Percentiles rank a stretch among this genome's conserved stretches.
phyloP scores from a whole-genome alignment of 2,329 filamentous ascomycete genomes.

The Penicillium sclerotiorum region DNA sequence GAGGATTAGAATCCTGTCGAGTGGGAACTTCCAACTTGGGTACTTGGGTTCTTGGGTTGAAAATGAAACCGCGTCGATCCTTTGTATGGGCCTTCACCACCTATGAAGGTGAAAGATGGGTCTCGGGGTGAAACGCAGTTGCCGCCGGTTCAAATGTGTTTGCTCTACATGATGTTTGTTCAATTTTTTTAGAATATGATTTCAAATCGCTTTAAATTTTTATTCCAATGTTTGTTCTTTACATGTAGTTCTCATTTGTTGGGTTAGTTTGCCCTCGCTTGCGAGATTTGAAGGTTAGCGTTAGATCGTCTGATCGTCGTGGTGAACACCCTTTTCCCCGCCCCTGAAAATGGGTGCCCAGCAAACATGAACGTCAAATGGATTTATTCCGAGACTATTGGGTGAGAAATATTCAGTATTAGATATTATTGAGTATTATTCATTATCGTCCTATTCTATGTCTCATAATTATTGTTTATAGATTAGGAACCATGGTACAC shows the following conservation, averaged over 20 bases:
- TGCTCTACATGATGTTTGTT: too few species aligned
- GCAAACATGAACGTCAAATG: background rate
- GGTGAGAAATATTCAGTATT: too few species aligned
- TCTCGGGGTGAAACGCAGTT: conserved; percentile 12
- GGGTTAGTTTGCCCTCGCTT: background rate
- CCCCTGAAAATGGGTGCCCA: conserved; percentile 11
- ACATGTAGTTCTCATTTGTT: background rate
- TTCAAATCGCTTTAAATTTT: background rate
- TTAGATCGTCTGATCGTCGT: conserved; percentile 3
- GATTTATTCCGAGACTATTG: background rate
- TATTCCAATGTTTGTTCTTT: background rate
- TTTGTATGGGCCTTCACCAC: conserved; percentile 1
- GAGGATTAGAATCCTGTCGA: conserved; percentile 7
- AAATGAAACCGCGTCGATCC: conserved; percentile 9
- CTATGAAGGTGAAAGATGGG: conserved; percentile 6
- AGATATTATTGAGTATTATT: too few species aligned
- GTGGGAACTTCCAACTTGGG: background rate
- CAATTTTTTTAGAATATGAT: too few species aligned
- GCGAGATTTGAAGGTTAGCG: too few species aligned
- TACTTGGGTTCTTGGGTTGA: conserved; percentile 2
- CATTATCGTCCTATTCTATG: too few species aligned
- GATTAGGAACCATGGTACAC: conserved; percentile 7
- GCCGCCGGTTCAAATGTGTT: too few species aligned
- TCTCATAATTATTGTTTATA: too few species aligned
- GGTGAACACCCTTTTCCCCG: background rate